These are phyloP conservation scores for Juncus effusus DNA, from an alignment of 176 grass and related monocot genomes.

Conservation along the genomic window DNA sequence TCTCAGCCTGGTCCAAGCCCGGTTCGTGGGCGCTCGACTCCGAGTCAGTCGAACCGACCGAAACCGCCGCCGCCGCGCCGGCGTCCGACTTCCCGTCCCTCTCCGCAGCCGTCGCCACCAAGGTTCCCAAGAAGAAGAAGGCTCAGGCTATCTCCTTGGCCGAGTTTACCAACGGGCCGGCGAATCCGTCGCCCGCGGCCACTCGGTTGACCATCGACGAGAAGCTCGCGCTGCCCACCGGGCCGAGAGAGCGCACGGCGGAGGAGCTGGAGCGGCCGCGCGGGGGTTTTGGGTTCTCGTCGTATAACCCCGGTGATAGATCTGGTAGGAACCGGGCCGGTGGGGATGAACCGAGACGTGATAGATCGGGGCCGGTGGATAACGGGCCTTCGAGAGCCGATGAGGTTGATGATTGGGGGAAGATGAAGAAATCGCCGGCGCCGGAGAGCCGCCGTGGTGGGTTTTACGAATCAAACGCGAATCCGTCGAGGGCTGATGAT, in stretches of 20 bases:
- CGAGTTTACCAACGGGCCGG: conserved; percentile 22
- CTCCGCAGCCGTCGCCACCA: conserved; percentile 16
- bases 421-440: conserved; percentile 22
- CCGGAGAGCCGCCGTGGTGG: conserved; percentile 15
- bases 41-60: conserved; percentile 11
- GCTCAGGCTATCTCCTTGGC: conserved; percentile 22
- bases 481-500: conserved; percentile 29
- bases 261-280: conserved; percentile 33
- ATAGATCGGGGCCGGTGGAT: conserved; percentile 12
- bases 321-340: not conserved
- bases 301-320: conserved; percentile 11
- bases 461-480: not conserved
- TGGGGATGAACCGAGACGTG: conserved; percentile 19
- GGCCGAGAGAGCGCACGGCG: conserved; percentile 31
- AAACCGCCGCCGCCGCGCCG: conserved; percentile 16
- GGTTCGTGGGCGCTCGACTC: conserved; percentile 26
- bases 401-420: conserved; percentile 40
- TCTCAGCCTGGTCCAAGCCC: conserved; percentile 25
- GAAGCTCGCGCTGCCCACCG: conserved; percentile 30
- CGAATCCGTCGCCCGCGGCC: not conserved
- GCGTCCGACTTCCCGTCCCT: conserved; percentile 25
- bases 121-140: conserved; percentile 40
- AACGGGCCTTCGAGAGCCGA: conserved; percentile 36
- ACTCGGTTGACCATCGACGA: conserved; percentile 31
- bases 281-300: conserved; percentile 1